A percentile compares a stretch with the other conserved stretches of the same genome.
These are phyloP conservation scores for Phytophthora pini DNA, from an alignment of 352 stramenopile species.

Conservation along the genomic window DNA sequence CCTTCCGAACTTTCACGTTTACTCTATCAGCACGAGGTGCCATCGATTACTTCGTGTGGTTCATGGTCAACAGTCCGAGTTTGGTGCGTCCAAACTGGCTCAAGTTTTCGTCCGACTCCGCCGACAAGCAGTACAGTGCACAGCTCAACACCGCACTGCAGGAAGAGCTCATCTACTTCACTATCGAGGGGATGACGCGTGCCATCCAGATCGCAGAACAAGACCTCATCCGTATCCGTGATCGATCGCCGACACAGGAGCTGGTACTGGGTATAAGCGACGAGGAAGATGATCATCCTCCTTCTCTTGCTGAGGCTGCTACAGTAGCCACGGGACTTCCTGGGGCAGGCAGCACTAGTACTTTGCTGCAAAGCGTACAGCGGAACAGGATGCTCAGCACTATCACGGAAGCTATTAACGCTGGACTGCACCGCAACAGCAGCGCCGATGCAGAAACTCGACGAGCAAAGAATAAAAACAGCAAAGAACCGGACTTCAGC, in stretches of 20 bases:
- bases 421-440: slow-evolving; percentile 35
- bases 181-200: slow-evolving; percentile 87
- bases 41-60: slow-evolving; percentile 88
- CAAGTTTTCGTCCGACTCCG: slow-evolving; percentile 75
- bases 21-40: slow-evolving; percentile 66
- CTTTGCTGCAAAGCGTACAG: slow-evolving; percentile 29
- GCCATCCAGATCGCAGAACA: slow-evolving; percentile 77
- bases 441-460: slow-evolving; percentile 24
- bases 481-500: slow-evolving; percentile 34
- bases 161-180: slow-evolving; percentile 91
- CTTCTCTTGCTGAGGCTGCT: slow-evolving; percentile 25
- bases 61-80: slow-evolving; percentile 82
- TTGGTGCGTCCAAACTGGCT: slow-evolving; percentile 72
- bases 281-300: slow-evolving; percentile 14
- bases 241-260: slow-evolving; percentile 60
- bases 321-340: slow-evolving; percentile 30
- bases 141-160: slow-evolving; percentile 90
- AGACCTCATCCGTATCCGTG: slow-evolving; percentile 51
- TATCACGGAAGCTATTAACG: slow-evolving; percentile 37
- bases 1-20: slow-evolving; percentile 80
- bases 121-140: slow-evolving; percentile 83
- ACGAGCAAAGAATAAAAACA: slow-evolving; percentile 25
- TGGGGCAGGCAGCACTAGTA: slow-evolving; percentile 13
- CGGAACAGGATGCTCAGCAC: slow-evolving; percentile 35
- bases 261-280: slow-evolving; percentile 33